Evolutionary conservation across 768 basidiomycete genomes (phyloP).

Genomic region (Hemileccinum impolitum): DNA sequence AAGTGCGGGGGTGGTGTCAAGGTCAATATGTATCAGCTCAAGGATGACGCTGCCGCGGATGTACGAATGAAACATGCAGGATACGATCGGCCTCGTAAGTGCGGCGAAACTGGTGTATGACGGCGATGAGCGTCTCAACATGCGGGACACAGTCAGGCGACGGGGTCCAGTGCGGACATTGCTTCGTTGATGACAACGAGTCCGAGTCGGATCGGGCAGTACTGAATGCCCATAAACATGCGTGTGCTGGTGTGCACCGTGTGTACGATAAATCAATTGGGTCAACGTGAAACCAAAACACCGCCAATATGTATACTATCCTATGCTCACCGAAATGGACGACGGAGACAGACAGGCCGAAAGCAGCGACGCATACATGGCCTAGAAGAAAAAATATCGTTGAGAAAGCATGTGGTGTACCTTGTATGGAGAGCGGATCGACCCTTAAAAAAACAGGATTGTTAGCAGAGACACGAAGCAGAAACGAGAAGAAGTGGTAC

Average conservation of each 20-base stretch:
- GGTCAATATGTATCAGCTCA: too few relatives aligned
- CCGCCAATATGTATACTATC: too few relatives aligned
- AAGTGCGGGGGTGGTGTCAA: too few relatives aligned
- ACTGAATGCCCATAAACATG: conserved; percentile 38
- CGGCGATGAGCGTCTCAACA: conserved; percentile 48
- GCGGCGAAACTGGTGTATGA: conserved; percentile 54
- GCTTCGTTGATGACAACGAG: conserved; percentile 59
- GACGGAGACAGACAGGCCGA: conserved; percentile 26
- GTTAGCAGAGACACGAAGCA: conserved; percentile 7
- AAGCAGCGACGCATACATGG: conserved; percentile 20
- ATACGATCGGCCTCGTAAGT: conserved; percentile 49
- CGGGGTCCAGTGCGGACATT: conserved; percentile 53
- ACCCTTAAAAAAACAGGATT: conserved; percentile 7
- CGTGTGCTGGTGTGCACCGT: conserved; percentile 36
- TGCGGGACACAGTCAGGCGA: conserved; percentile 41
- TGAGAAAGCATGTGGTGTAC: conserved; percentile 4
- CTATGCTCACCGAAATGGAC: too few relatives aligned
- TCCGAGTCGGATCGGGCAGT: conserved; percentile 39
- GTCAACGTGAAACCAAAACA: neutral
- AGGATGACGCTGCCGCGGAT: too few relatives aligned
- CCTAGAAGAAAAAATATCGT: conserved; percentile 17
- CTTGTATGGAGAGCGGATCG: conserved; percentile 21
- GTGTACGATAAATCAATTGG: neutral
- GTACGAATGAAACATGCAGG: conserved; percentile 36
- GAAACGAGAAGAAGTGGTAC: conserved; percentile 17